phyloP scores from a whole-genome alignment of 495 filamentous ascomycete genomes.

The Xylaria bambusicola region DNA sequence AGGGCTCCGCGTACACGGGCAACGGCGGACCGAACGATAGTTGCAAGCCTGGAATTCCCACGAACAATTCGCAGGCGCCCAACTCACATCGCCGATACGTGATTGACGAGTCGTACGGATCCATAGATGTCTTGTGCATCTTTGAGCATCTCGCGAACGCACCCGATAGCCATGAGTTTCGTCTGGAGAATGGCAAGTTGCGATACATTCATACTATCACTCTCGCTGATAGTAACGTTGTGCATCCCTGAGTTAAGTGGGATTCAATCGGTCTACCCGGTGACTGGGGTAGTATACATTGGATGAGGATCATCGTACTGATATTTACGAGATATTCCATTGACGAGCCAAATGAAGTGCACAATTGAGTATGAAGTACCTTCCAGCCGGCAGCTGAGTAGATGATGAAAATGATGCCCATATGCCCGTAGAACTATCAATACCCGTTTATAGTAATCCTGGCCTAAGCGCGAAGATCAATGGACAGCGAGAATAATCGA shows the following conservation, averaged over 20 bases:
- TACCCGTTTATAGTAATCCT: no score
- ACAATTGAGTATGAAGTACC: no score
- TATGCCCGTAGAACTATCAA: no score
- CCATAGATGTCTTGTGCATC: slow-evolving; percentile 41
- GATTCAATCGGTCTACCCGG: no score
- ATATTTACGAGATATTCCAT: no score
- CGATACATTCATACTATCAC: slow-evolving; percentile 49
- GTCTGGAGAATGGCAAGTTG: slow-evolving; percentile 44
- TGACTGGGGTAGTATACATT: no score
- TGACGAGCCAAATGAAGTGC: no score
- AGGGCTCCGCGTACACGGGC: slow-evolving; percentile 44
- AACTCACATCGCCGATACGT: slow-evolving; percentile 44
- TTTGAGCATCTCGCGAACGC: slow-evolving; percentile 45
- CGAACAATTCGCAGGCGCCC: slow-evolving; percentile 41
- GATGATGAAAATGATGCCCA: no score
- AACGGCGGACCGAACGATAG: slow-evolving; percentile 35
- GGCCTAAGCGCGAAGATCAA: no score
- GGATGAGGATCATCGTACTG: no score
- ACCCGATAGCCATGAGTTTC: slow-evolving; percentile 46
- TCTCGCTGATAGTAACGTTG: slow-evolving; percentile 47
- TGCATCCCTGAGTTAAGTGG: background rate
- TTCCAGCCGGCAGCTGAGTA: no score
- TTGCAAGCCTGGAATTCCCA: slow-evolving; percentile 43
- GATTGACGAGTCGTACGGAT: slow-evolving; percentile 40
- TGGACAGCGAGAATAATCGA: no score